These are phyloP conservation scores for Tetrapisispora namnaoensis DNA, from an alignment of 805 yeast genomes.

Conservation along the genomic window DNA sequence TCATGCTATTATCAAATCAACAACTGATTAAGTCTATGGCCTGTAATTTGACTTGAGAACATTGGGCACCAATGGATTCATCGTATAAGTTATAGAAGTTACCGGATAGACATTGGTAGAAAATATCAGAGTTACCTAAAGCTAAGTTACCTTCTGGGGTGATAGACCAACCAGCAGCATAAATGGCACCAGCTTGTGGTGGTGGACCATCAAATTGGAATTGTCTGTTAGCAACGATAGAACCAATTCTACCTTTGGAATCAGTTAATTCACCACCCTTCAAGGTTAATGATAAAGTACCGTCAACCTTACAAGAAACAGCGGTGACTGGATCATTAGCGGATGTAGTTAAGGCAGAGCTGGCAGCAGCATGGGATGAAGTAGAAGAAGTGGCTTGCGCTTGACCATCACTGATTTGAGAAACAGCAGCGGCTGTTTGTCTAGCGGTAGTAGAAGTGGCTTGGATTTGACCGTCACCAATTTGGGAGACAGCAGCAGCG, in stretches of 20 bases:
- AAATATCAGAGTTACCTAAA: conserved; percentile 42
- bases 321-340: conserved; percentile 16
- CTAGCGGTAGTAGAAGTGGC: conserved; percentile 22
- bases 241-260: conserved; percentile 48
- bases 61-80: conserved; percentile 42
- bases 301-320: conserved; percentile 28
- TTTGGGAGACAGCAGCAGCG: too few relatives aligned
- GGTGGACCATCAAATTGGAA: conserved; percentile 67
- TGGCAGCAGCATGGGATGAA: conserved; percentile 16
- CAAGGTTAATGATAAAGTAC: conserved; percentile 42
- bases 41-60: conserved; percentile 44
- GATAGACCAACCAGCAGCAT: conserved; percentile 50
- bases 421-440: conserved; percentile 30
- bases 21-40: conserved; percentile 39
- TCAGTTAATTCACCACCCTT: conserved; percentile 40
- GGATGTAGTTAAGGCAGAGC: conserved; percentile 29
- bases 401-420: conserved; percentile 34
- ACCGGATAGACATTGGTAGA: conserved; percentile 58
- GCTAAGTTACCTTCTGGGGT: conserved; percentile 44
- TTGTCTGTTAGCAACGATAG: conserved; percentile 62
- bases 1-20: conserved; percentile 6
- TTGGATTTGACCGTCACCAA: conserved; percentile 6
- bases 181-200: conserved; percentile 56
- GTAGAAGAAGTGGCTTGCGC: conserved; percentile 19
- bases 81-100: conserved; percentile 58